These are phyloP conservation scores for Magnusiomyces starmeri DNA, from an alignment of 1,139 yeast species.

Conservation along the genomic window DNA sequence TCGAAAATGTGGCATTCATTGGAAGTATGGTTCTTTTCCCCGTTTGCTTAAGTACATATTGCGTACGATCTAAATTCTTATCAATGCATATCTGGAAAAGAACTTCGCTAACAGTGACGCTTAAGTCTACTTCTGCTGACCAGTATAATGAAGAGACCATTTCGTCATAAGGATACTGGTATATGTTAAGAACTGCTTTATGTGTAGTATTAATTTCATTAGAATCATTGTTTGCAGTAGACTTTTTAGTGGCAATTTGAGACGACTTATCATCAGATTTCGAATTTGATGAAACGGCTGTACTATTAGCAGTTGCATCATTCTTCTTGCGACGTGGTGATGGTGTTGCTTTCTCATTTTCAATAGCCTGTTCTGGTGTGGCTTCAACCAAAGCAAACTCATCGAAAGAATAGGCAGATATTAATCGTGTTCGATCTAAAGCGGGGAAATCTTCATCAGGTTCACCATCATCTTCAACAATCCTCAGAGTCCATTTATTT, in stretches of 20 bases:
- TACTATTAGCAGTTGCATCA: constrained; percentile 2
- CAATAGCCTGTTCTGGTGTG: constrained; percentile 31
- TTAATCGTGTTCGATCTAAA: constrained; percentile 36
- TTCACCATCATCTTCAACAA: constrained; percentile 43
- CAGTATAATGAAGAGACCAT: constrained; percentile 30
- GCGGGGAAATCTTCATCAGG: constrained; percentile 44
- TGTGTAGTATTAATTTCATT: constrained; percentile 9
- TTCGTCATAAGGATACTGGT: constrained; percentile 34
- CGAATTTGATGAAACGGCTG: constrained; percentile 4
- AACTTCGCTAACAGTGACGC: constrained; percentile 25
- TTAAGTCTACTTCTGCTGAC: constrained; percentile 22
- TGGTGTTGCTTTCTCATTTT: constrained; percentile 34
- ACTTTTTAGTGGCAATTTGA: background rate
- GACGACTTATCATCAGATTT: background rate
- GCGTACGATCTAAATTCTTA: constrained; percentile 30
- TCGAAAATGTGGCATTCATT: constrained; percentile 7
- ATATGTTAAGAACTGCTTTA: constrained; percentile 23
- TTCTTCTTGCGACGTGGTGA: constrained; percentile 9
- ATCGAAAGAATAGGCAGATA: constrained; percentile 39
- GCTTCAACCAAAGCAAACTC: constrained; percentile 41
- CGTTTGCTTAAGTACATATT: constrained; percentile 33
- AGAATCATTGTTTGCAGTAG: constrained; percentile 2
- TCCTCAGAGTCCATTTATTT: constrained; percentile 37
- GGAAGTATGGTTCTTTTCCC: constrained; percentile 22
- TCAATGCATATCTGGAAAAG: constrained; percentile 32